Percentiles rank a stretch among this genome's conserved stretches.
phyloP scores from a whole-genome alignment of 495 filamentous ascomycete genomes.

The Neurospora sublineolata region DNA sequence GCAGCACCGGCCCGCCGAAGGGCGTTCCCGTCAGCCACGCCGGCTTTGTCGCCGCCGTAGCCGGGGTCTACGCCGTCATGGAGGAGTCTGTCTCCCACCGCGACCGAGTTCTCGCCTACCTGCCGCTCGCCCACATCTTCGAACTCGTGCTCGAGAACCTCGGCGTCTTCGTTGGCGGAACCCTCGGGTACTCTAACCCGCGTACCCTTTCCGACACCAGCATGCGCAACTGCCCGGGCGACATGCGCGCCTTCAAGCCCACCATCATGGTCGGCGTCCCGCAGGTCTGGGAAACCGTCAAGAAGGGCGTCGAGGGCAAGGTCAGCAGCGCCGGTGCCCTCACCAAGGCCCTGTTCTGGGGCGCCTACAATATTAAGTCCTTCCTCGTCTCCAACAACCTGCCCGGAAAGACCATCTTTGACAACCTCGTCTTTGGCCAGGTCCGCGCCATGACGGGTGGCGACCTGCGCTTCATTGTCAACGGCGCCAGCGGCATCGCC shows the following conservation, averaged over 20 bases:
- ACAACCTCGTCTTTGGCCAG: conserved; percentile 66
- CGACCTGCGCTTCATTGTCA: conserved; percentile 56
- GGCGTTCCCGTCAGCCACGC: conserved; percentile 73
- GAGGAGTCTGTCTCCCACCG: conserved; percentile 36
- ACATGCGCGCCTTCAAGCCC: conserved; percentile 70
- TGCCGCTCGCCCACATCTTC: conserved; percentile 86
- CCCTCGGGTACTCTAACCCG: conserved; percentile 79
- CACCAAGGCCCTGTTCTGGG: conserved; percentile 29
- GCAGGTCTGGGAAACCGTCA: conserved; percentile 65
- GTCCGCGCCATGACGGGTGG: conserved; percentile 66
- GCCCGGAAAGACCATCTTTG: conserved; percentile 59
- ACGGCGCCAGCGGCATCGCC: conserved; percentile 77
- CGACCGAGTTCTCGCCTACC: conserved; percentile 67
- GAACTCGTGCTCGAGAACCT: conserved; percentile 71
- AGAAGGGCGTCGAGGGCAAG: conserved; percentile 65
- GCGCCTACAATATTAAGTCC: conserved; percentile 32
- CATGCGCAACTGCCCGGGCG: conserved; percentile 39
- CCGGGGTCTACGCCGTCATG: conserved; percentile 30
- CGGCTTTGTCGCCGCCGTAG: conserved; percentile 56
- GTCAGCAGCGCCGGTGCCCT: conserved; percentile 34
- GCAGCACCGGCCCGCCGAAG: conserved; percentile 82
- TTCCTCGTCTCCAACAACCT: conserved; percentile 55
- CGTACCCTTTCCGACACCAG: conserved; percentile 61
- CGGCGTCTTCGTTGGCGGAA: conserved; percentile 58
- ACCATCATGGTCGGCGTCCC: conserved; percentile 79